A percentile compares a stretch with the other conserved stretches of the same genome.
These are phyloP conservation scores for Penicillium thymicola DNA, from an alignment of 2,329 filamentous ascomycete genomes.

Conservation along the genomic window DNA sequence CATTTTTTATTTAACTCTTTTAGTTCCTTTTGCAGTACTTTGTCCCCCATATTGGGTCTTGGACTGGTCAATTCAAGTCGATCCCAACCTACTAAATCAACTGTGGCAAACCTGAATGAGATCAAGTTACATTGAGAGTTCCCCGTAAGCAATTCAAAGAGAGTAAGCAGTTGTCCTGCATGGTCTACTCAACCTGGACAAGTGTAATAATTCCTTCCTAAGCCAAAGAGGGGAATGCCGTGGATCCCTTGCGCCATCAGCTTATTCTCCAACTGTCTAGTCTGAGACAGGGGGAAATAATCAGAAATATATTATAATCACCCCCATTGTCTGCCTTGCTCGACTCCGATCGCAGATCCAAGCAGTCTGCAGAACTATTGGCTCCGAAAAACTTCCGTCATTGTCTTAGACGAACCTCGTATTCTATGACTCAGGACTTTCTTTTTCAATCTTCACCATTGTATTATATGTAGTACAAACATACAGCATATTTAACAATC, in stretches of 20 bases:
- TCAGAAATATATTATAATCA: not conserved
- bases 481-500: too few relatives aligned
- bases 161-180: not conserved
- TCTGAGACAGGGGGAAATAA: conserved; percentile 17
- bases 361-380: not conserved
- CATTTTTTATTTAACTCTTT: not conserved
- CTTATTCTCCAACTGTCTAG: conserved; percentile 9
- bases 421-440: not conserved
- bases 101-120: not conserved
- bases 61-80: not conserved
- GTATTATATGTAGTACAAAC: too few relatives aligned
- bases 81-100: not conserved
- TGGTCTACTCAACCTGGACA: not conserved
- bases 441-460: too few relatives aligned
- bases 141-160: not conserved
- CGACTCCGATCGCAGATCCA: conserved; percentile 2
- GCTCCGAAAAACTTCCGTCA: not conserved
- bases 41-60: not conserved
- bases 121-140: not conserved
- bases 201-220: not conserved
- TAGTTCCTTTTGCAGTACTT: conserved; percentile 1
- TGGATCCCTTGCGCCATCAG: conserved; percentile 19
- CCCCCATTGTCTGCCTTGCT: conserved; percentile 8
- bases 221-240: conserved; percentile 5
- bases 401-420: not conserved